Evolutionary conservation across 345 rosid species (phyloP), one percentile per base, ranked within the genome.

Genomic region (Iberis pinnata): DNA sequence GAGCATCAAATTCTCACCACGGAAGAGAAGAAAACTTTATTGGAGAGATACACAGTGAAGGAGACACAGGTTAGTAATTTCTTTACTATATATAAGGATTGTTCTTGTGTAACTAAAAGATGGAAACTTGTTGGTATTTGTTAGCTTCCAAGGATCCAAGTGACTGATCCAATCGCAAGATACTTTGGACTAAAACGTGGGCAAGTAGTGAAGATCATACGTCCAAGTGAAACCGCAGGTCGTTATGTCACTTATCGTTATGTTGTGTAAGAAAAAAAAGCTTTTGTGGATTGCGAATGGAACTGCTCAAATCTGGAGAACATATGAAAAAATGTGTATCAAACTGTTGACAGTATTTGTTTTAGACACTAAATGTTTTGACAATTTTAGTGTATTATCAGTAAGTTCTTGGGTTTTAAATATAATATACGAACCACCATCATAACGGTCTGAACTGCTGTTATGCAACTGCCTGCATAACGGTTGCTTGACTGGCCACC

Each of bases 21-120:
- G 42, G 85, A 78, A 61, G 95, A 86, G 76, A 82, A 86, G 80
- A 82, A 82, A 69, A 80, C 95, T 35, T 68, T 86, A 63, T 63
- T 86, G 40, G 82, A 78, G 57, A 72, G 90, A 58, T 86, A 86
- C 71, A 80, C 90, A 0, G 90, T 86, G 52, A 82, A 86, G 70
- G 95, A 82, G 55, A 86, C 90, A 2, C 95, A 82, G 88, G 95
- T 82, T 46, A 29, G 73, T 29, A 29, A 3, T 29, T 29, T 6
- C 33, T 29, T 29, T 29, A 7, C 10, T 29, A 9, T 6, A 29
- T 4, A 7, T 29, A 6, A 29, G 2, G 8, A n/a, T n/a, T 29
- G 33, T 29, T 29, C 6, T 44, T 37, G 35, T 0, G 29, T 3
- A n/a, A n/a, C n/a, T n/a, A n/a, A n/a, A n/a, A n/a, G n/a, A n/a